Percentiles rank a stretch among this genome's conserved stretches.
Evolutionary conservation across 495 filamentous ascomycete genomes (phyloP).

Genomic region (Neurospora terricola): DNA sequence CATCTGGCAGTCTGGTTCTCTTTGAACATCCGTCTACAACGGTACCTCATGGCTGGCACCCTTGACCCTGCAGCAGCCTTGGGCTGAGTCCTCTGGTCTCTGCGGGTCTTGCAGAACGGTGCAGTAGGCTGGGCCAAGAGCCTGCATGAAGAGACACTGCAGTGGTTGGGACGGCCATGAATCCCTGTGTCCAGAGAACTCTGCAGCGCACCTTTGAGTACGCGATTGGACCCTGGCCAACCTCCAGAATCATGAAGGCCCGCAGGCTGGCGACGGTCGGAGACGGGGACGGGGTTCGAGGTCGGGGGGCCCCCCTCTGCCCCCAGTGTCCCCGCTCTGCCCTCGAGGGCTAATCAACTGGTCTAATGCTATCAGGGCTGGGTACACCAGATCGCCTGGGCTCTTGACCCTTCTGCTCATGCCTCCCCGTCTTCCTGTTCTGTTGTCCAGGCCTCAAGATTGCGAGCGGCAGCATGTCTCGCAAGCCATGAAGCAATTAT

Average conservation of each 20-base stretch:
- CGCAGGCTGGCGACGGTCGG: not conserved
- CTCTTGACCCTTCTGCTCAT: not conserved
- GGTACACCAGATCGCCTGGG: not conserved
- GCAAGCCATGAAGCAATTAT: not conserved
- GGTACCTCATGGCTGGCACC: not conserved
- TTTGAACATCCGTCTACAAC: not conserved
- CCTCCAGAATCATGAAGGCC: not conserved
- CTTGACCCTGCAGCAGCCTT: not conserved
- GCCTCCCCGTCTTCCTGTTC: not conserved
- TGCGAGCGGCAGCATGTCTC: not conserved
- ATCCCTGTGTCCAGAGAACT: not conserved
- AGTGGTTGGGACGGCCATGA: not conserved
- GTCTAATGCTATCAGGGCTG: not conserved
- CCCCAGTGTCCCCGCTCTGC: not conserved
- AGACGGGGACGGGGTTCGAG: not conserved
- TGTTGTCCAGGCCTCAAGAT: not conserved
- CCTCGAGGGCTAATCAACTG: not conserved
- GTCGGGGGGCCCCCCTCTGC: not conserved
- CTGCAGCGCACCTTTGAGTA: not conserved
- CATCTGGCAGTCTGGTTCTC: not conserved
- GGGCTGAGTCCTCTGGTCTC: not conserved
- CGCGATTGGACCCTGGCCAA: not conserved
- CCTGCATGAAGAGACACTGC: not conserved
- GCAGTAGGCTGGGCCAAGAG: not conserved
- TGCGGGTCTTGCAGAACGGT: not conserved